Percentiles rank a stretch among this genome's conserved stretches.
Conservation (phyloP, 2,329 filamentous ascomycete genomes). For the Pseudopithomyces chartarum region DNA sequence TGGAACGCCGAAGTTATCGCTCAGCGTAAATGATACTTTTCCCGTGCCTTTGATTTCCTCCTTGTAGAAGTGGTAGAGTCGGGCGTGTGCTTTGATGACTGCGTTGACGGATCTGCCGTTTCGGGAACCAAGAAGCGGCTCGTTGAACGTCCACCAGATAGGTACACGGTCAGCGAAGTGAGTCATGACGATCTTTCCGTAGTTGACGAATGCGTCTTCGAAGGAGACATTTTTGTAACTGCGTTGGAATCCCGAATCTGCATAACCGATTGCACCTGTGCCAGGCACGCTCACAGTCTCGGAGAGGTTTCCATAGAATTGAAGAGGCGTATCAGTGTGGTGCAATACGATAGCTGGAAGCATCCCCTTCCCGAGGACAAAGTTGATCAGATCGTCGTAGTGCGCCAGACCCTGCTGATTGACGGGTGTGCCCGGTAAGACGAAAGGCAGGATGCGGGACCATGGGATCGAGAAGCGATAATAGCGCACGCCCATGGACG, state of each 20-base stretch:
- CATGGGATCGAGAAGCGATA: conserved; percentile 61
- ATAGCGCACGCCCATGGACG: conserved; percentile 57
- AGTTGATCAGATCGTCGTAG: conserved; percentile 61
- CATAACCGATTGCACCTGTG: conserved; percentile 29
- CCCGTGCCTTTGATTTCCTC: conserved; percentile 58
- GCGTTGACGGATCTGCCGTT: conserved; percentile 47
- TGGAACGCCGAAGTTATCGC: conserved; percentile 46
- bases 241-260: conserved; percentile 44
- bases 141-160: conserved; percentile 61
- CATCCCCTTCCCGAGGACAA: conserved; percentile 56
- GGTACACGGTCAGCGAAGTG: conserved; percentile 59
- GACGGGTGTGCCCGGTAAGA: conserved; percentile 55
- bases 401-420: conserved; percentile 58
- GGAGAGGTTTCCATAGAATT: conserved; percentile 48
- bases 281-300: conserved; percentile 22
- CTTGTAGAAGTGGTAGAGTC: conserved; percentile 59
- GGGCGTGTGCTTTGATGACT: conserved; percentile 53
- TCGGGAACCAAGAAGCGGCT: conserved; percentile 52
- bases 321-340: conserved; percentile 56
- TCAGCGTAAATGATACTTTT: conserved; percentile 57
- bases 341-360: conserved; percentile 55
- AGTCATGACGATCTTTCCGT: conserved; percentile 58
- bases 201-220: conserved; percentile 58
- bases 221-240: conserved; percentile 52
- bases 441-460: conserved; percentile 60